Conservation (phyloP, 129 eudicot species). For the Heracleum sosnowskyi region DNA sequence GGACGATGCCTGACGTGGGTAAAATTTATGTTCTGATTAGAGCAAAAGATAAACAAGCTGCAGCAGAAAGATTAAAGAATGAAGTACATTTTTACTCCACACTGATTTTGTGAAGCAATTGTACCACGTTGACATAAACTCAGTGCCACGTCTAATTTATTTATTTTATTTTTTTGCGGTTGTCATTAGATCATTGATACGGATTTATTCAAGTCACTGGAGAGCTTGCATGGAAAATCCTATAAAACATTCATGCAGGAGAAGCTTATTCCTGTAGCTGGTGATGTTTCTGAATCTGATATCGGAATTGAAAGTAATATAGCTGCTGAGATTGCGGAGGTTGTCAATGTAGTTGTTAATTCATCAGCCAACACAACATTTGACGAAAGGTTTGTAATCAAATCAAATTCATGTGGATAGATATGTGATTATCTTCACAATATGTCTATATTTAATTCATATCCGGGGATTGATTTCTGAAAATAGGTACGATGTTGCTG, state of each 20-base stretch:
- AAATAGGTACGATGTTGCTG: conserved; percentile 21
- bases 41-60: conserved; percentile 28
- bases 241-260: conserved; percentile 15
- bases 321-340: conserved; percentile 2
- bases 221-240: conserved; percentile 18
- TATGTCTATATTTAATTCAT: too few relatives aligned
- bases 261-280: conserved; percentile 29
- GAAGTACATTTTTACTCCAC: conserved; percentile 16
- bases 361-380: conserved; percentile 36
- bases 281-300: conserved; percentile 24
- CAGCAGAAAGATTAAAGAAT: conserved; percentile 15
- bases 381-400: conserved; percentile 24
- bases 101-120: background rate
- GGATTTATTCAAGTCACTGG: conserved; percentile 18
- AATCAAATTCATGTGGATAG: too few relatives aligned
- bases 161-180: too few relatives aligned
- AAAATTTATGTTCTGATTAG: conserved; percentile 25
- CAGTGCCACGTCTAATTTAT: too few relatives aligned
- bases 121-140: background rate
- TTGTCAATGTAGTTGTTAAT: conserved; percentile 21
- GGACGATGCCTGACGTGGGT: conserved; percentile 22
- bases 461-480: background rate
- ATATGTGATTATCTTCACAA: too few relatives aligned
- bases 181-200: conserved; percentile 18
- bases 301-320: conserved; percentile 15